These are phyloP conservation scores for Kwoniella europaea DNA, from an alignment of 768 basidiomycete species.

Conservation along the genomic window DNA sequence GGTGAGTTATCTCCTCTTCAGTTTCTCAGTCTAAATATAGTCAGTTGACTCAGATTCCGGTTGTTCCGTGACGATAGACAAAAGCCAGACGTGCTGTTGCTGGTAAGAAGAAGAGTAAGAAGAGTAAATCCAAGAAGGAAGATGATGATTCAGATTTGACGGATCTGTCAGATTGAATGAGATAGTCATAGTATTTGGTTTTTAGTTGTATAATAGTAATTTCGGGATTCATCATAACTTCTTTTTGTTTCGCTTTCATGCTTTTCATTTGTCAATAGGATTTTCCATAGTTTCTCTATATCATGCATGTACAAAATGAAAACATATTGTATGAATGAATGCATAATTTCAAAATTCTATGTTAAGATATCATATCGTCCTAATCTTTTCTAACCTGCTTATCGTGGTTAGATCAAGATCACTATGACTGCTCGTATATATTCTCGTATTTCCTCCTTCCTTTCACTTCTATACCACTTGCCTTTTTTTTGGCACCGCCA, in stretches of 20 bases:
- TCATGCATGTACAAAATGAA: neutral
- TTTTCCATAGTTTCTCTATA: neutral
- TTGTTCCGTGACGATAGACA: conserved; percentile 27
- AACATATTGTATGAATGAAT: too few species aligned
- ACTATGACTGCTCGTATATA: too few species aligned
- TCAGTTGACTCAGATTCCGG: neutral
- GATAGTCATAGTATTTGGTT: neutral
- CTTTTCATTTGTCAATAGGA: conserved; percentile 1
- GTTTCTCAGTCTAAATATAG: neutral
- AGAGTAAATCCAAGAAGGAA: conserved; percentile 19
- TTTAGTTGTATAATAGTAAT: neutral
- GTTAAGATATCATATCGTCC: too few species aligned
- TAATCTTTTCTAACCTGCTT: too few species aligned
- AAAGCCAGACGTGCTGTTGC: conserved; percentile 46
- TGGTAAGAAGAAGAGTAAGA: conserved; percentile 28
- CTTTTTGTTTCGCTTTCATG: neutral
- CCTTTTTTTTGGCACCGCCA: neutral
- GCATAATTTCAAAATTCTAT: too few species aligned
- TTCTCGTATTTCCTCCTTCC: too few species aligned
- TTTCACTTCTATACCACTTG: neutral
- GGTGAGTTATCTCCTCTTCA: conserved; percentile 25
- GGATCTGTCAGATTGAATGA: conserved; percentile 5
- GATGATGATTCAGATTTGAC: conserved; percentile 29
- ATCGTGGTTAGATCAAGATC: too few species aligned
- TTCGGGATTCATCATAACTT: neutral